Percentiles rank a stretch among this genome's conserved stretches.
These are phyloP conservation scores for Entrophospora sp. DNA, from an alignment of 192 early-diverging fungal genomes.

Conservation along the genomic window DNA sequence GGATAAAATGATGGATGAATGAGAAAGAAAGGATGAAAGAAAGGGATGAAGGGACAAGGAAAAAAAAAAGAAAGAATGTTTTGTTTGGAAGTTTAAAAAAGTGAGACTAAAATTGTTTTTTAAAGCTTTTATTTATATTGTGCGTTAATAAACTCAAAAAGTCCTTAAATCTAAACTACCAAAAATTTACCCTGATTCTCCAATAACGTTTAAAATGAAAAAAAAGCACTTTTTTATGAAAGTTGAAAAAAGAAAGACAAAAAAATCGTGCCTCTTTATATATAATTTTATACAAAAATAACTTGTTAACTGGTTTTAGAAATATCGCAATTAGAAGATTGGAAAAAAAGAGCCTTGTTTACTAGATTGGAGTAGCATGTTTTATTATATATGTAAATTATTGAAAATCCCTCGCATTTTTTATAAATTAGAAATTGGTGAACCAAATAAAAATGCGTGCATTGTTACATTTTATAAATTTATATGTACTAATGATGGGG, in stretches of 20 bases:
- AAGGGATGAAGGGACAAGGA: neutral
- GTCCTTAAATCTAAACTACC: constrained; percentile 1
- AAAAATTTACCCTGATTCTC: constrained; percentile 1
- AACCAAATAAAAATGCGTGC: too few species aligned
- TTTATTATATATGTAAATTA: too few species aligned
- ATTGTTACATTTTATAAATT: too few species aligned
- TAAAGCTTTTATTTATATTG: neutral
- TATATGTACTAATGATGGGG: too few species aligned
- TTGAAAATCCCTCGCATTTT: too few species aligned
- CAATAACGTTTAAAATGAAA: neutral
- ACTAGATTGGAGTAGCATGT: too few species aligned
- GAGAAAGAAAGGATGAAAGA: neutral
- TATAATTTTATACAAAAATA: neutral
- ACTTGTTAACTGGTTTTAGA: neutral
- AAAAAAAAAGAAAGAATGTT: neutral
- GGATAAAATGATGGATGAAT: neutral
- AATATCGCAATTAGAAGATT: too few species aligned
- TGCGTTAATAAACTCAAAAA: neutral
- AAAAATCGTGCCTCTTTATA: neutral
- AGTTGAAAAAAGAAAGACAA: neutral
- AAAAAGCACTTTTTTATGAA: neutral
- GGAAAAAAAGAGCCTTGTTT: too few species aligned
- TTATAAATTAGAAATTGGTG: too few species aligned
- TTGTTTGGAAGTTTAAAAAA: constrained; percentile 3
- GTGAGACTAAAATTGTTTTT: neutral